These are phyloP conservation scores for Carex myosuroides DNA, from an alignment of 176 grass and related monocot species.

Conservation along the genomic window DNA sequence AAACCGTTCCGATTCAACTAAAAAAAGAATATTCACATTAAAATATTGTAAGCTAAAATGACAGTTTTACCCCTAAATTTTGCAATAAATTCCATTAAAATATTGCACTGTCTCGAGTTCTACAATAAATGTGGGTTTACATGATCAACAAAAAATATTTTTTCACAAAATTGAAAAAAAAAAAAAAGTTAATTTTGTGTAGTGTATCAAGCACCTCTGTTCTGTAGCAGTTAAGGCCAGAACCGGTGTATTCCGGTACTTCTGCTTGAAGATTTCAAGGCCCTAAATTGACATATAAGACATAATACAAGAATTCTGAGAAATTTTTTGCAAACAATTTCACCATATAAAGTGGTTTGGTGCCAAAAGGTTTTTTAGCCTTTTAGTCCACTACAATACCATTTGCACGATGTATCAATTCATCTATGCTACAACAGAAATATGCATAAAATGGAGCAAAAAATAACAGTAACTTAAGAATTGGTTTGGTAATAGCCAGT, in stretches of 20 bases:
- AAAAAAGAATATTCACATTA: no score
- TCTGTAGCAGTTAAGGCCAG: slow-evolving; percentile 82
- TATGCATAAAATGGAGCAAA: no score
- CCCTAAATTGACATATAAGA: slow-evolving; percentile 27
- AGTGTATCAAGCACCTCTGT: not conserved
- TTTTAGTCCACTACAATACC: no score
- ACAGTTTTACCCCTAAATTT: not conserved
- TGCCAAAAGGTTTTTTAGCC: no score
- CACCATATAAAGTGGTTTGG: no score
- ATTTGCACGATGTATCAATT: no score
- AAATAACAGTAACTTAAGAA: no score
- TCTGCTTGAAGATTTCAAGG: slow-evolving; percentile 77
- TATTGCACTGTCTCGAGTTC: not conserved
- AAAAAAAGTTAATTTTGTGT: not conserved
- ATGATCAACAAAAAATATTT: not conserved
- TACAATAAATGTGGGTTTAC: not conserved
- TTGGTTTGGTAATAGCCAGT: no score
- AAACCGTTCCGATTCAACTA: no score
- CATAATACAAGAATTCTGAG: slow-evolving; percentile 21
- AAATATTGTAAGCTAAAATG: not conserved
- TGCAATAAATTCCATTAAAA: not conserved
- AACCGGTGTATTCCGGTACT: slow-evolving; percentile 59
- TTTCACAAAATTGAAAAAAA: not conserved
- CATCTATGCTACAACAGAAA: no score
- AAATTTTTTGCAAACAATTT: no score